Conservation (phyloP, 2,329 filamentous ascomycete species). For the Fusarium sp. region DNA sequence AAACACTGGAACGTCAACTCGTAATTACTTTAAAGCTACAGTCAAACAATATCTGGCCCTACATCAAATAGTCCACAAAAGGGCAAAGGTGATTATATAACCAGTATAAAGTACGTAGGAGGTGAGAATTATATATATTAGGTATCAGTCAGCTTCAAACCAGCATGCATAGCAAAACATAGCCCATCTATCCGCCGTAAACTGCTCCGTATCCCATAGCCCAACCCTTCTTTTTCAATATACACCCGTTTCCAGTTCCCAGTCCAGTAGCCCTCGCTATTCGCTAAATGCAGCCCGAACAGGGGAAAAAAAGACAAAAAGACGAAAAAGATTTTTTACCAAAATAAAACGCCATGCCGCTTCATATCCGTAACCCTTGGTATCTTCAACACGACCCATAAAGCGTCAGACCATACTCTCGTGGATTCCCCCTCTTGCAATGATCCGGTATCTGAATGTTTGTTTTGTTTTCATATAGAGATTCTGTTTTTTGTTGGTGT, state of each 20-base stretch:
- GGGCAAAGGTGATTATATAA: too few relatives aligned
- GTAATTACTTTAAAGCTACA: too few relatives aligned
- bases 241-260: conserved; percentile 6
- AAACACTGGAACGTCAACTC: too few relatives aligned
- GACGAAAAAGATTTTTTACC: conserved; percentile 20
- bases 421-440: conserved; percentile 5
- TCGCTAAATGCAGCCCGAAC: conserved; percentile 36
- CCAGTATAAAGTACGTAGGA: conserved; percentile 1
- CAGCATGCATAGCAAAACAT: conserved; percentile 16
- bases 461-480: conserved; percentile 10
- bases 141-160: conserved; percentile 27
- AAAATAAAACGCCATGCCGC: conserved; percentile 33
- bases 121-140: conserved; percentile 39
- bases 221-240: not conserved
- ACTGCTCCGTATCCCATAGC: conserved; percentile 9
- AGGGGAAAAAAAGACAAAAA: not conserved
- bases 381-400: conserved; percentile 41
- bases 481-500: conserved; percentile 12
- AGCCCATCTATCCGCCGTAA: conserved; percentile 14
- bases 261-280: conserved; percentile 16
- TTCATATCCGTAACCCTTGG: conserved; percentile 41
- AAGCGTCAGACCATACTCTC: conserved; percentile 39
- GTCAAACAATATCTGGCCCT: too few relatives aligned
- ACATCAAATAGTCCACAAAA: not conserved
- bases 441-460: conserved; percentile 8